Conservation (phyloP, 2,329 filamentous ascomycete genomes). For the Calonectria hawksworthii region DNA sequence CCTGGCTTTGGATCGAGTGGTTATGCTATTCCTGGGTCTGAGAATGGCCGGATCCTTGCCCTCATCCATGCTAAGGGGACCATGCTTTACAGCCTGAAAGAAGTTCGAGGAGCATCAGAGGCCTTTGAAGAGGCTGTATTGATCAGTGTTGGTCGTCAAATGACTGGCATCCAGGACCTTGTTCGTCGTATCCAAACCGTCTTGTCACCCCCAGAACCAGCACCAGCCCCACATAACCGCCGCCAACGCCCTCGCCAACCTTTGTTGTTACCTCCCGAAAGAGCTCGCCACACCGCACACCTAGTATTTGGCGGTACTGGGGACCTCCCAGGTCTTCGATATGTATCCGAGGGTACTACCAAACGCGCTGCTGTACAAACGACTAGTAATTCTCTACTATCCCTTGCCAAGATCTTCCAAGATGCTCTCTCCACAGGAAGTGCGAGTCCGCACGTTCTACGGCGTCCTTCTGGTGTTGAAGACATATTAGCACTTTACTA, state of each 20-base stretch:
- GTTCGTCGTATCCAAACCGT: slow-evolving; percentile 83
- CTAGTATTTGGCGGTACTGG: slow-evolving; percentile 84
- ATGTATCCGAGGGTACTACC: slow-evolving; percentile 72
- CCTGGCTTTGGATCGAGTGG: slow-evolving; percentile 63
- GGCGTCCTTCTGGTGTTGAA: slow-evolving; percentile 81
- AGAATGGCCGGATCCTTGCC: slow-evolving; percentile 94
- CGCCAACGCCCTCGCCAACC: slow-evolving; percentile 57
- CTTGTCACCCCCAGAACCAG: slow-evolving; percentile 60
- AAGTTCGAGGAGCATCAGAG: slow-evolving; percentile 83
- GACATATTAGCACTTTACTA: slow-evolving; percentile 98
- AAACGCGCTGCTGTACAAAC: slow-evolving; percentile 88
- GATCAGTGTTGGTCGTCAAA: slow-evolving; percentile 82
- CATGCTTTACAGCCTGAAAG: slow-evolving; percentile 91
- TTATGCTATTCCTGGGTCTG: slow-evolving; percentile 85
- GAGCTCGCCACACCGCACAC: slow-evolving; percentile 84
- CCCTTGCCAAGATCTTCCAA: slow-evolving; percentile 97
- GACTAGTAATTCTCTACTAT: slow-evolving; percentile 94
- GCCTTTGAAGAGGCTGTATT: slow-evolving; percentile 96
- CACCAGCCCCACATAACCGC: slow-evolving; percentile 25
- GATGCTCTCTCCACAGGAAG: slow-evolving; percentile 89
- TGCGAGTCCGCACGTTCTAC: slow-evolving; percentile 65
- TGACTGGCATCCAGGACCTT: slow-evolving; percentile 80
- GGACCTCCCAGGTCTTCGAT: slow-evolving; percentile 85
- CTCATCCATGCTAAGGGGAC: slow-evolving; percentile 98
- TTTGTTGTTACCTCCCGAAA: slow-evolving; percentile 85